Percentiles rank a stretch among this genome's conserved stretches.
Evolutionary conservation across 148 eudicot genomes (phyloP).

Genomic region (Fagopyrum esculentum): DNA sequence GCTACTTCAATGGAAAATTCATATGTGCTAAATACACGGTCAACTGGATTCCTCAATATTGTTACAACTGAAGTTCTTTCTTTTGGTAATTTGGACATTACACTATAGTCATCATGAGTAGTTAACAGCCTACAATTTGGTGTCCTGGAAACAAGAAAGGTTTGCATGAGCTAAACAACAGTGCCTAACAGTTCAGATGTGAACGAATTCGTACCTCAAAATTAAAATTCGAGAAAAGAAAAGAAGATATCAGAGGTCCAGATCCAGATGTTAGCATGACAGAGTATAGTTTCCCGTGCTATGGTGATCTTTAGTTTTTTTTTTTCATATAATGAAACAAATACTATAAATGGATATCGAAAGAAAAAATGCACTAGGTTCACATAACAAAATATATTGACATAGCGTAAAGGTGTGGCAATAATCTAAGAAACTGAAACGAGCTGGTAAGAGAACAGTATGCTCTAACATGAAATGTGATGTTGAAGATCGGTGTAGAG

Average conservation of each 20-base stretch:
- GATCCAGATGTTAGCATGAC: background rate
- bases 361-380: background rate
- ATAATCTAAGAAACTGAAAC: background rate
- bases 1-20: constrained; percentile 93
- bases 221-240: background rate
- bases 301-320: background rate
- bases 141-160: constrained; percentile 41
- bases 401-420: background rate
- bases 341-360: background rate
- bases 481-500: background rate
- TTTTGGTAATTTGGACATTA: constrained; percentile 73
- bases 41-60: constrained; percentile 81
- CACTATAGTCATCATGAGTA: constrained; percentile 94
- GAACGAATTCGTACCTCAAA: background rate
- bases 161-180: constrained; percentile 1
- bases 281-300: background rate
- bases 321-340: background rate
- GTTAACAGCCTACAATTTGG: constrained; percentile 67
- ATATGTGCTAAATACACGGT: constrained; percentile 89
- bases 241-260: background rate
- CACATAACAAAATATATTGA: background rate
- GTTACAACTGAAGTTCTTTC: constrained; percentile 91
- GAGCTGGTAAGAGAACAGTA: background rate
- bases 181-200: background rate
- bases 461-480: background rate